Percentiles rank a stretch among this genome's conserved stretches.
Evolutionary conservation across 257 asterid species (phyloP).

Genomic region (Craterostigma plantagineum): DNA sequence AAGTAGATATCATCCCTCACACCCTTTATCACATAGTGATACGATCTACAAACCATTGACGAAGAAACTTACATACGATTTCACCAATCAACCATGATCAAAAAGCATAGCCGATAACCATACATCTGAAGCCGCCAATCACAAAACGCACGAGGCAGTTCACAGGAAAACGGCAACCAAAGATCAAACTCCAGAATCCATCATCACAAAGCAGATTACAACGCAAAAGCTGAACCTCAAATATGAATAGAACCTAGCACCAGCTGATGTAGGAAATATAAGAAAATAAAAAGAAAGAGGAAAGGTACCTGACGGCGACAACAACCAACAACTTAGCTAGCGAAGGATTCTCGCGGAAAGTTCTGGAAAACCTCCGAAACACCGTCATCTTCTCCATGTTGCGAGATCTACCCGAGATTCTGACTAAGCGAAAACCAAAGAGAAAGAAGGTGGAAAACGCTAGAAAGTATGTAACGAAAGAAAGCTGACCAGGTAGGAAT

Average conservation of each 20-base stretch:
- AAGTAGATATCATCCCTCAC: too few species aligned
- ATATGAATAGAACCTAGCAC: not conserved
- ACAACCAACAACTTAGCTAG: constrained; percentile 39
- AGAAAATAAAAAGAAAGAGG: constrained; percentile 1
- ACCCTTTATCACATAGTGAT: too few species aligned
- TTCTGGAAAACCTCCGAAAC: constrained; percentile 38
- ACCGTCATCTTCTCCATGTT: constrained; percentile 28
- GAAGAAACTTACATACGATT: too few species aligned
- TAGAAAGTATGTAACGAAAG: not conserved
- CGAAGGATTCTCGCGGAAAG: constrained; percentile 39
- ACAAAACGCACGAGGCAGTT: too few species aligned
- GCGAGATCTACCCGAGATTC: constrained; percentile 11
- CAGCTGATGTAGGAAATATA: not conserved
- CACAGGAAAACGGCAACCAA: too few species aligned
- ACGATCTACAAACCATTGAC: too few species aligned
- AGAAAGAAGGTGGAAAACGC: not conserved
- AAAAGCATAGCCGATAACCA: too few species aligned
- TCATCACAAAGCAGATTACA: too few species aligned
- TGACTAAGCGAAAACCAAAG: constrained; percentile 7
- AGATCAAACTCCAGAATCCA: too few species aligned
- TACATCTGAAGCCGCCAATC: too few species aligned
- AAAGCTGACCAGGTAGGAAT: too few species aligned
- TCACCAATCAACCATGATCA: too few species aligned
- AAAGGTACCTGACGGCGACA: constrained; percentile 42
- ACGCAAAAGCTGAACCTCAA: not conserved